A percentile compares a stretch with the other conserved stretches of the same genome.
Conservation (phyloP, 768 basidiomycete genomes). For the Tricholoma flavovirens region DNA sequence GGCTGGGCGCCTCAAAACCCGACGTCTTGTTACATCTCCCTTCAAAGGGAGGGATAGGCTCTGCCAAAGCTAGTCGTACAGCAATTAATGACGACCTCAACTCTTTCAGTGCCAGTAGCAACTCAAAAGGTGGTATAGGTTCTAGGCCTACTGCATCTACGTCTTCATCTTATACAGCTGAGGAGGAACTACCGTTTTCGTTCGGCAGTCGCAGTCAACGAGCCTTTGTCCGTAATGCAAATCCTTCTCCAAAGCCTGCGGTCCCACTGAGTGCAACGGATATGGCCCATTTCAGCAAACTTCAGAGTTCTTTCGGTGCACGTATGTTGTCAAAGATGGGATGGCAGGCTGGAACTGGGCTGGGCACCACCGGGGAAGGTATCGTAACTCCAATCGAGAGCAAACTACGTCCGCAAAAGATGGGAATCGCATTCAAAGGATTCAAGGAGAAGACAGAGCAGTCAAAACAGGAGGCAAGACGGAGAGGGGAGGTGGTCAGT, state of each 20-base stretch:
- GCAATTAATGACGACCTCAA: neutral
- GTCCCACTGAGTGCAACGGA: slow-evolving; percentile 60
- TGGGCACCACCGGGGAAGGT: slow-evolving; percentile 71
- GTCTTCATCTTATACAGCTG: slow-evolving; percentile 12
- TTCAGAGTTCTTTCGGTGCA: slow-evolving; percentile 76
- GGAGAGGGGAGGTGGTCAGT: slow-evolving; percentile 67
- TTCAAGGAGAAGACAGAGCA: slow-evolving; percentile 88
- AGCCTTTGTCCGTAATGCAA: slow-evolving; percentile 48
- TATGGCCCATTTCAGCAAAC: slow-evolving; percentile 74
- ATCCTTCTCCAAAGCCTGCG: slow-evolving; percentile 41
- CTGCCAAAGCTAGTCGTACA: slow-evolving; percentile 16
- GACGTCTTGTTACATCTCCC: neutral
- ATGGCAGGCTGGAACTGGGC: slow-evolving; percentile 79
- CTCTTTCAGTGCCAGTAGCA: neutral
- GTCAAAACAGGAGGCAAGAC: slow-evolving; percentile 70
- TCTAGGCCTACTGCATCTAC: slow-evolving; percentile 18
- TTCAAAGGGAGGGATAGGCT: slow-evolving; percentile 24
- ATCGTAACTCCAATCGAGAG: slow-evolving; percentile 86
- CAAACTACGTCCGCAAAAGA: slow-evolving; percentile 77
- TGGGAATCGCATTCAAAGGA: slow-evolving; percentile 83
- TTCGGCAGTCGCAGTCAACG: slow-evolving; percentile 31
- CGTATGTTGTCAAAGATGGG: slow-evolving; percentile 94
- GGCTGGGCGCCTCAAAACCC: slow-evolving; percentile 20
- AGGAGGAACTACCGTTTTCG: slow-evolving; percentile 33
- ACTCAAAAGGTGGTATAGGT: slow-evolving; percentile 24